Base-by-base conservation (phyloP, 768 basidiomycete species). In the Leccinum aurantiacum region DNA sequence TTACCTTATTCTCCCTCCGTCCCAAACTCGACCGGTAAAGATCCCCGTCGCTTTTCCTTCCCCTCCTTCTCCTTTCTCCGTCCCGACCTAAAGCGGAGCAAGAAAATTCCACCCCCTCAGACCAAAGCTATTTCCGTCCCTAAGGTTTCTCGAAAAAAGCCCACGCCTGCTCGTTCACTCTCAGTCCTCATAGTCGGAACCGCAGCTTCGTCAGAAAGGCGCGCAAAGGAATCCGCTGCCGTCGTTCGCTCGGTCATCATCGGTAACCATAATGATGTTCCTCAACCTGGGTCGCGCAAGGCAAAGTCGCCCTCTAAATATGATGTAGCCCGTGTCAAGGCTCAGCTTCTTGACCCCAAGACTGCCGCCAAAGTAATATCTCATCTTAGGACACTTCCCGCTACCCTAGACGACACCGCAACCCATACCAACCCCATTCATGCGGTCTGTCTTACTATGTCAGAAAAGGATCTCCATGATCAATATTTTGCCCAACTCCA, bases 311-410 rank as follows among this genome's bases (percentile, higher is more conserved):
- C 77, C 11, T 80, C 83, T 35, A 80, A 77, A 60, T 78, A 82
- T 11, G 82, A 86, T 61, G 60, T 91, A 24, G 80, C 75, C 64
- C 87, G 85, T 65, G 78, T 90, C 67, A 92, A 90, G 71, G 75
- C 84, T 2, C 82, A 86, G 70, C 83, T 93, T 27, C 75, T 84
- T 62, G 69, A 87, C 48, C 84, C 88, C 19, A 87, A 88, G 70
- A 76, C 80, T 14, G 91, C 90, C 22, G 84, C 84, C 69, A 85
- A 81, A 66, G 77, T 93, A 60, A 90, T 93, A 61, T 77, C 81
- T n/a, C 85, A 91, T 52, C 79, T 93, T 14, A 85, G 82, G 44
- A 65, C 75, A 8, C 77, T 93, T 44, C 83, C 91, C n/a, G 19
- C 62, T 31, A 67, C 62, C 31, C 41, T 58, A 51, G 10, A 29